Evolutionary conservation across 129 eudicot species (phyloP).

Genomic region (Saussurea involucrata): DNA sequence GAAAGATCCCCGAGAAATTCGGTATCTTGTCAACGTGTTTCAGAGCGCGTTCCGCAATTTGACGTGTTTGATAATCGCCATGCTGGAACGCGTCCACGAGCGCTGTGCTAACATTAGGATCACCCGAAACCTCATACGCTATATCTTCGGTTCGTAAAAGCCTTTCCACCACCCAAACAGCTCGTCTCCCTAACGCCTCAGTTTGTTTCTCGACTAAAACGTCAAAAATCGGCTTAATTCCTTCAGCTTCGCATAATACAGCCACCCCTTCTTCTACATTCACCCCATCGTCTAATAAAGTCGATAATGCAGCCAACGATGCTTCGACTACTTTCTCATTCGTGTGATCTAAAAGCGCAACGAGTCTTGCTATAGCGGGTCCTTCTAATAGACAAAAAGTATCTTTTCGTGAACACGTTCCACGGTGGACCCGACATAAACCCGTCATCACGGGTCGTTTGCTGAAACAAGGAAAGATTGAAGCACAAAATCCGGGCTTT

Average conservation of each 20-base stretch:
- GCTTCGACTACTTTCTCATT: slow-evolving; percentile 84
- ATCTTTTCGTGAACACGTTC: slow-evolving; percentile 61
- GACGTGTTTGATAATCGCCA: slow-evolving; percentile 78
- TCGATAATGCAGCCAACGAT: slow-evolving; percentile 81
- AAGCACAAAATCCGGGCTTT: slow-evolving; percentile 51
- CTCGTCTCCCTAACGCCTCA: slow-evolving; percentile 58
- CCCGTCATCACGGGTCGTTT: slow-evolving; percentile 68
- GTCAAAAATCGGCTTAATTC: slow-evolving; percentile 64
- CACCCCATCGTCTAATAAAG: slow-evolving; percentile 81
- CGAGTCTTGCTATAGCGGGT: slow-evolving; percentile 68
- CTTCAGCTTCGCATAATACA: slow-evolving; percentile 58
- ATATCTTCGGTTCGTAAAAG: slow-evolving; percentile 67
- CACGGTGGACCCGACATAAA: slow-evolving; percentile 65
- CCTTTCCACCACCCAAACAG: slow-evolving; percentile 90
- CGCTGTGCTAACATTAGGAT: slow-evolving; percentile 80
- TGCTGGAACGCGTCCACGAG: slow-evolving; percentile 89
- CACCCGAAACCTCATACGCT: slow-evolving; percentile 57
- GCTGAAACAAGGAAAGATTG: slow-evolving; percentile 66
- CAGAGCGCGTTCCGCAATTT: slow-evolving; percentile 87
- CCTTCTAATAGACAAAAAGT: slow-evolving; percentile 86
- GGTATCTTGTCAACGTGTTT: slow-evolving; percentile 87
- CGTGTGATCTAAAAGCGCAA: slow-evolving; percentile 77
- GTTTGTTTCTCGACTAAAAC: slow-evolving; percentile 68
- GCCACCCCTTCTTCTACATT: slow-evolving; percentile 71
- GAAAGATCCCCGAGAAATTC: slow-evolving; percentile 78